Evolutionary conservation across 2,329 filamentous ascomycete genomes (phyloP), one percentile per base, ranked within the genome.

Genomic region (Kalaharituber pfeilii): DNA sequence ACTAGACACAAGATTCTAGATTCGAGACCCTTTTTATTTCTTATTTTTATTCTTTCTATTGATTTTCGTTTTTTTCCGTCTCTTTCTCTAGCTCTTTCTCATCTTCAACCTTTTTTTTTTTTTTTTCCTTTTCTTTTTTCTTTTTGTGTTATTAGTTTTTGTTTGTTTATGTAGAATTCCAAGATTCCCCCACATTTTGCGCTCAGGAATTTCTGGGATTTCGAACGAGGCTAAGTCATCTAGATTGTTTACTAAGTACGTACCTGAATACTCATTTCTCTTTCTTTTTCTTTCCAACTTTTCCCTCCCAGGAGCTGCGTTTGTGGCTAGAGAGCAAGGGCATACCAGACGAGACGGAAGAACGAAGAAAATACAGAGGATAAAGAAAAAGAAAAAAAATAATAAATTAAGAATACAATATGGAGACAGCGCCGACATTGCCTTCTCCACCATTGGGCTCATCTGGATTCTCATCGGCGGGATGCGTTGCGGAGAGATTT

Each of bases 401-500:
- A 36, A 36, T n/a, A 36, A 9, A 47, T 28, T 26, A 18, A 6
- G 20, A 24, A 28, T 28, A 11, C 18, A 7, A n/a, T 15, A 55
- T 45, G 29, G 18, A 45, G 33, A 56, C 50, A 49, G 39, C 54
- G 5, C 50, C 56, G 11, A 47, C 53, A 33, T 42, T 39, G 24
- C 33, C 56, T 47, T 28, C 56, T 15, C 29, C 54, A 22, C 13
- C 44, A 15, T 11, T 39, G 4, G 18, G 9, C 11, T 6, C 42
- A 1, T 13, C n/a, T 22, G 18, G 5, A 47, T 45, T 15, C 42
- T 45, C 15, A 22, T 47, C 42, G 3, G 5, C 15, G 22, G 18
- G 15, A 9, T 47, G 42, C 25, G 24, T 59, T 13, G 15, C 59
- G 11, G 60, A 62, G 56, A 59, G 62, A 26, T 13, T 64, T 47